Base-by-base conservation (phyloP, 2,329 filamentous ascomycete genomes). In the Verticillium longisporum region DNA sequence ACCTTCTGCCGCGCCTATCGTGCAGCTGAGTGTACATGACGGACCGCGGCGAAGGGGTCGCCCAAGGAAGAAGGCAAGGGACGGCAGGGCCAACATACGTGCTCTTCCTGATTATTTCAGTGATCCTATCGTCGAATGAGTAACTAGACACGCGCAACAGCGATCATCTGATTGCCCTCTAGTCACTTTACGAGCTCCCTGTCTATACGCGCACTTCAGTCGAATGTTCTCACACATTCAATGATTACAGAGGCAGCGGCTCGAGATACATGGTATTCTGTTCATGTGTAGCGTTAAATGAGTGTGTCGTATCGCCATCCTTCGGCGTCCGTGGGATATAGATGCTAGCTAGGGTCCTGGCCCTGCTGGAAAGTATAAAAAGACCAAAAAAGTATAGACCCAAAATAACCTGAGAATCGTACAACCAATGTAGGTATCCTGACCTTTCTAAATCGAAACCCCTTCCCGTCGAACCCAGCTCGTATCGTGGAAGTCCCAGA, bases 81-180 rank as follows among this genome's bases (percentile, higher is more conserved):
- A 64, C 34, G 62, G 62, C 6, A 55, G 64, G 18, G 57, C 61
- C 11, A 54, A 62, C 13, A 65, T 65, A 6, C 55, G 61, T 10
- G 61, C 54, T 11, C 18, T 65, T 14, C 62, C 61, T 2, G 55
- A 65, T 21, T 60, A 64, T 11, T 45, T 63, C 9, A 61, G 60
- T 3, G 64, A 65, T 18, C 64, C 62, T 1, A 65, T 65, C 14
- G 64, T 64, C n/a, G 62, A 36, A 7, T 65, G 57, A 60, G 59
- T 15, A 15, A 9, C 18, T 9, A 4, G 34, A 36, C 34, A 36
- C 26, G 26, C 26, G 26, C 26, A 31, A 31, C 26, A 31, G 26
- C 26, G 26, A 31, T 31, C 26, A 31, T 31, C 26, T 31, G 26
- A 31, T 31, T 31, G 26, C 26, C 18, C 4, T 31, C 26, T 31